Evolutionary conservation across 352 stramenopile species (phyloP).

Genomic region (Sclerospora graminicola): DNA sequence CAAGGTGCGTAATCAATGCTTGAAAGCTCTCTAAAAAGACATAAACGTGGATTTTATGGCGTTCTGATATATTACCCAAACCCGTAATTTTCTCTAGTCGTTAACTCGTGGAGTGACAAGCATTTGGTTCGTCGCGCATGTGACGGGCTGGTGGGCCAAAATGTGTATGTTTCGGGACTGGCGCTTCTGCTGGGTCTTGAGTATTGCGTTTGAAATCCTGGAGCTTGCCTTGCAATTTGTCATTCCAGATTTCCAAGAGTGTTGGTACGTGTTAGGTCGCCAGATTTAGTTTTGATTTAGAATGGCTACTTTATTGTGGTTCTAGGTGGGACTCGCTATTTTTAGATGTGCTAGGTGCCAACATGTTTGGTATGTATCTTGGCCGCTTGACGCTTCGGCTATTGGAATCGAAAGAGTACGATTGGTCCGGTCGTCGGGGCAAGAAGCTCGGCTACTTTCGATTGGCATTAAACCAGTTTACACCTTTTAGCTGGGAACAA

Average conservation of each 20-base stretch:
- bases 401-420: conserved; percentile 84
- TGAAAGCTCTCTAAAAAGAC: too few relatives aligned
- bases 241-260: conserved; percentile 91
- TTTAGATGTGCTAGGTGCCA: conserved; percentile 87
- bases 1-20: conserved; percentile 22
- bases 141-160: conserved; percentile 86
- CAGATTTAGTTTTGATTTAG: background rate
- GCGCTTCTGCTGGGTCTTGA: conserved; percentile 88
- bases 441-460: conserved; percentile 59
- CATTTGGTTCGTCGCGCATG: conserved; percentile 81
- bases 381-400: conserved; percentile 62
- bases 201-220: conserved; percentile 85
- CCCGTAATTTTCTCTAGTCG: too few relatives aligned
- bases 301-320: background rate
- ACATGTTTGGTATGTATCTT: conserved; percentile 84
- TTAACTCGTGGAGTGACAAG: conserved; percentile 62
- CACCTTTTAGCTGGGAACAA: conserved; percentile 77
- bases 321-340: conserved; percentile 86
- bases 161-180: conserved; percentile 93
- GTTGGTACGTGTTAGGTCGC: conserved; percentile 43
- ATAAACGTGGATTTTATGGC: background rate
- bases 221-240: conserved; percentile 85
- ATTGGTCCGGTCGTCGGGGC: conserved; percentile 79
- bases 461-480: conserved; percentile 80
- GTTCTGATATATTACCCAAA: background rate